Percentiles rank a stretch among this genome's conserved stretches.
Conservation (phyloP, 2,329 filamentous ascomycete species). For the Boeremia lycopersici region DNA sequence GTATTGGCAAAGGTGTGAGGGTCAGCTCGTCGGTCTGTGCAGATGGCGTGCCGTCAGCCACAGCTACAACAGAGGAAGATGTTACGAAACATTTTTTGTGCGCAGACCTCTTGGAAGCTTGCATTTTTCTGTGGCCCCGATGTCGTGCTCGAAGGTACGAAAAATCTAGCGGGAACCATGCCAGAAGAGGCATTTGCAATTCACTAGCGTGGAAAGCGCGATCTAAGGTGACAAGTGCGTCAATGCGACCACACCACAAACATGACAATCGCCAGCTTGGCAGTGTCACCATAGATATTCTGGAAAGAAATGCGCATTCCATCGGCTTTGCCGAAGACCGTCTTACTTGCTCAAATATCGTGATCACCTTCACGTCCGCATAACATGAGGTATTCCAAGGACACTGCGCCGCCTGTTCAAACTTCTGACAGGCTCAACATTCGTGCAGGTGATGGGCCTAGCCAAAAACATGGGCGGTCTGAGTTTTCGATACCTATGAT, state of each 20-base stretch:
- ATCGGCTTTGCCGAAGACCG: not conserved
- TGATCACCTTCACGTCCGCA: not conserved
- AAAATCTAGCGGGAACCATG: slow-evolving; percentile 9
- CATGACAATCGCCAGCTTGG: slow-evolving; percentile 7
- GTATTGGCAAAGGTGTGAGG: slow-evolving; percentile 2
- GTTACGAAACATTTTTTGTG: slow-evolving; percentile 14
- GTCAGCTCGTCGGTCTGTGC: slow-evolving; percentile 9
- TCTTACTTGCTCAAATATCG: not conserved
- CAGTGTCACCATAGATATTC: not conserved
- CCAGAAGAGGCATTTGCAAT: slow-evolving; percentile 2
- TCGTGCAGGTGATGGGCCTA: too few relatives aligned
- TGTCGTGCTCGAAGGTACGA: slow-evolving; percentile 12
- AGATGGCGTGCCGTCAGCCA: slow-evolving; percentile 10
- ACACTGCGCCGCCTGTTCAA: too few relatives aligned
- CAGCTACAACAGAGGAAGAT: slow-evolving; percentile 10
- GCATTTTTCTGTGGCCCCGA: slow-evolving; percentile 10
- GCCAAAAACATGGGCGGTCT: too few relatives aligned
- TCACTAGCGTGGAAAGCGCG: slow-evolving; percentile 10
- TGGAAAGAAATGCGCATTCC: slow-evolving; percentile 4
- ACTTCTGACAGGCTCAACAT: too few relatives aligned
- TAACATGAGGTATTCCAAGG: not conserved
- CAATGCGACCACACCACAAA: slow-evolving; percentile 10
- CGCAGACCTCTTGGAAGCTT: slow-evolving; percentile 11
- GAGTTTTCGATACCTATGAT: too few relatives aligned
- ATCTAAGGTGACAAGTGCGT: slow-evolving; percentile 2